phyloP scores from a whole-genome alignment of 257 asterid species.

The Voacanga thouarsii region DNA sequence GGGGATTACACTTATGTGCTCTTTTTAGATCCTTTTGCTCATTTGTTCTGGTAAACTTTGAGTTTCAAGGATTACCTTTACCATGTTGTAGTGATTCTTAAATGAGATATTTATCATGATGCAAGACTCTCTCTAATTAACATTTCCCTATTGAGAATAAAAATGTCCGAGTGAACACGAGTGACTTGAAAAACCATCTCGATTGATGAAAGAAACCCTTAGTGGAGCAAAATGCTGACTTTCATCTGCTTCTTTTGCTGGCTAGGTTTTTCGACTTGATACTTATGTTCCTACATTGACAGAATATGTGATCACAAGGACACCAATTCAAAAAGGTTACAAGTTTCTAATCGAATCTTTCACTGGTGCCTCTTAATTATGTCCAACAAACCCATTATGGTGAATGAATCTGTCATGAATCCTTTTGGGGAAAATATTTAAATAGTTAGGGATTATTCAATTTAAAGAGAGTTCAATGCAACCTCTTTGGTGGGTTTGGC shows the following conservation, averaged over 20 bases:
- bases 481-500: too few species aligned
- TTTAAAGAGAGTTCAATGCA: background rate
- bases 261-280: slow-evolving; percentile 68
- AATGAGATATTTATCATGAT: slow-evolving; percentile 8
- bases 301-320: slow-evolving; percentile 59
- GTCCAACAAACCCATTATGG: slow-evolving; percentile 42
- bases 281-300: slow-evolving; percentile 83
- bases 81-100: slow-evolving; percentile 2
- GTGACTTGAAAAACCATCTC: slow-evolving; percentile 70
- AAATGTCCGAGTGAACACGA: slow-evolving; percentile 43
- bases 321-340: too few species aligned
- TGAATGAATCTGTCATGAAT: background rate
- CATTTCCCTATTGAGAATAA: slow-evolving; percentile 92
- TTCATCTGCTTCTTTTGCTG: slow-evolving; percentile 75
- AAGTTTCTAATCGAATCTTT: too few species aligned
- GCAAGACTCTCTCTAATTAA: slow-evolving; percentile 85
- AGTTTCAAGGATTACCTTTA: background rate
- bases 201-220: slow-evolving; percentile 64
- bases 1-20: background rate
- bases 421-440: background rate
- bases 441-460: background rate
- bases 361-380: too few species aligned
- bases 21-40: background rate
- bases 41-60: too few species aligned
- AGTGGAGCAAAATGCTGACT: slow-evolving; percentile 82